phyloP scores from a whole-genome alignment of 129 eudicot species.

The Deinandra increscens region DNA sequence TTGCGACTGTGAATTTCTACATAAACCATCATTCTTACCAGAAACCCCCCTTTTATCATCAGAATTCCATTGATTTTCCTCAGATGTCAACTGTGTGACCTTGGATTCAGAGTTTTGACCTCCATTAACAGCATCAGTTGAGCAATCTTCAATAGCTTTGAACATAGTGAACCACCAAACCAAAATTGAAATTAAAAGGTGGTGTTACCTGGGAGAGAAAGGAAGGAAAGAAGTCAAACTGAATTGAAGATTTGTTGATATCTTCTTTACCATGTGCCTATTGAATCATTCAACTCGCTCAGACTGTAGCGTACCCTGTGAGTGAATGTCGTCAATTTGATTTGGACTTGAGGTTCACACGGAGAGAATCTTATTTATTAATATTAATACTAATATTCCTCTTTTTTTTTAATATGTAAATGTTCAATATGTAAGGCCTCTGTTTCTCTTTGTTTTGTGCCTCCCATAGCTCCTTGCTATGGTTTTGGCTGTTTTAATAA shows the following conservation, averaged over 20 bases:
- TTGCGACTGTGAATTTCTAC: conserved; percentile 30
- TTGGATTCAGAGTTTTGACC: conserved; percentile 40
- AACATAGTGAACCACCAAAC: conserved; percentile 27
- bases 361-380: conserved; percentile 23
- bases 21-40: conserved; percentile 34
- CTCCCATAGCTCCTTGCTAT: too few relatives aligned
- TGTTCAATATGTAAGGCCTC: too few relatives aligned
- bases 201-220: conserved; percentile 35
- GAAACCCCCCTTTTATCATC: conserved; percentile 50
- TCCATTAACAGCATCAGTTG: conserved; percentile 31
- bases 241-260: not conserved
- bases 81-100: conserved; percentile 27
- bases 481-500: too few relatives aligned
- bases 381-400: too few relatives aligned
- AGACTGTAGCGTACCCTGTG: conserved; percentile 17
- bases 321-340: conserved; percentile 14
- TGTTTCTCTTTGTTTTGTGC: too few relatives aligned
- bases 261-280: not conserved
- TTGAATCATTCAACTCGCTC: conserved; percentile 22
- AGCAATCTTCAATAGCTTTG: conserved; percentile 44
- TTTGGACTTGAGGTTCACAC: conserved; percentile 15
- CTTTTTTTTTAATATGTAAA: too few relatives aligned
- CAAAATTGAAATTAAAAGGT: too few relatives aligned
- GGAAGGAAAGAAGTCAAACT: conserved; percentile 4
- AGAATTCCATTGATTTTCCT: conserved; percentile 39